Percentiles rank a stretch among this genome's conserved stretches.
Conservation (phyloP, 192 early-diverging fungal genomes). For the Neocallimastix lanati region DNA sequence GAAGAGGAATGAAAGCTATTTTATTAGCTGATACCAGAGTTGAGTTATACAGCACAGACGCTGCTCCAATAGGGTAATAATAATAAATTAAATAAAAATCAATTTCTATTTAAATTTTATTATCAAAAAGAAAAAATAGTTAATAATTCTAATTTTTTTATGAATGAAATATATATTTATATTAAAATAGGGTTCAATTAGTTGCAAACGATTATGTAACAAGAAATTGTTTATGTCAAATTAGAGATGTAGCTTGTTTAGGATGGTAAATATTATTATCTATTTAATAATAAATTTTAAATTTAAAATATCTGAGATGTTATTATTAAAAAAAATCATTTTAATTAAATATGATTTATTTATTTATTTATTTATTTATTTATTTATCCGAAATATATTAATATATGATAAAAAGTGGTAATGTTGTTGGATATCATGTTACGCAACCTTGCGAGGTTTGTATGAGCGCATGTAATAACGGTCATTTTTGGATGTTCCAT, state of each 20-base stretch:
- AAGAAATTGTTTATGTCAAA: constrained; percentile 53
- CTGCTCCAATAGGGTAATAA: constrained; percentile 28
- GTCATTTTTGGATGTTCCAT: constrained; percentile 50
- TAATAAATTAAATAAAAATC: neutral
- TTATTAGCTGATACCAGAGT: constrained; percentile 53
- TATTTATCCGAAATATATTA: too few relatives aligned
- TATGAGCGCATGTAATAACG: constrained; percentile 35
- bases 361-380: too few relatives aligned
- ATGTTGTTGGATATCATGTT: constrained; percentile 61
- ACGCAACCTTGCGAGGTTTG: constrained; percentile 39
- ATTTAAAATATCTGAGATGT: too few relatives aligned
- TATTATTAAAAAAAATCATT: too few relatives aligned
- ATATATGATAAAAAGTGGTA: constrained; percentile 29
- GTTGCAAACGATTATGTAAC: constrained; percentile 65
- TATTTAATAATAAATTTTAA: too few relatives aligned
- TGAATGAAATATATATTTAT: too few relatives aligned
- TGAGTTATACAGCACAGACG: constrained; percentile 59
- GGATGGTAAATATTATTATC: constrained; percentile 57
- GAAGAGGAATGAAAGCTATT: constrained; percentile 67
- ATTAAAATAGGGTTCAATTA: constrained; percentile 37
- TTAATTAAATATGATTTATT: too few relatives aligned
- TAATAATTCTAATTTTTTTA: too few relatives aligned
- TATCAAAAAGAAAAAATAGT: too few relatives aligned
- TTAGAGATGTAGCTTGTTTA: constrained; percentile 60
- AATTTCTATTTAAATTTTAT: too few relatives aligned